Evolutionary conservation across 352 stramenopile species (phyloP).

Genomic region (Globisporangium splendens): DNA sequence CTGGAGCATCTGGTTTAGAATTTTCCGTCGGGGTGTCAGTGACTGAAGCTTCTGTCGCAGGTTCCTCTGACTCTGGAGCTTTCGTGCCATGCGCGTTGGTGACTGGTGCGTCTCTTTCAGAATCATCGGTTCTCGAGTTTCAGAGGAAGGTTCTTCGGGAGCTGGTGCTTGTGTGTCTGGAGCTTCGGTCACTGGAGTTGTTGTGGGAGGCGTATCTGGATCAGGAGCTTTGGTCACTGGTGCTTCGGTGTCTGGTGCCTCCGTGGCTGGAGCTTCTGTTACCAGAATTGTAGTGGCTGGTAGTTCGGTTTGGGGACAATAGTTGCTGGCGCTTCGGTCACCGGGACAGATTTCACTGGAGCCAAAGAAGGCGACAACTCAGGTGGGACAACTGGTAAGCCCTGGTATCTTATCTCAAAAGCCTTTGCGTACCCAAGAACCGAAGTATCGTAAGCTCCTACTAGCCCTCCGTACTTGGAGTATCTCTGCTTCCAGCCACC

Average conservation of each 20-base stretch:
- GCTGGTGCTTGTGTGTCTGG: not conserved
- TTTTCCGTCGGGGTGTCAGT: conserved; percentile 1
- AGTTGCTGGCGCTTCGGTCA: not conserved
- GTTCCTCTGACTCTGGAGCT: too few relatives aligned
- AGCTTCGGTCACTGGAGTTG: not conserved
- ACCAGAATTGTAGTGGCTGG: not conserved
- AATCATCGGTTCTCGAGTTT: not conserved
- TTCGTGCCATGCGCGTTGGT: not conserved
- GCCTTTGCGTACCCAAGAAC: conserved; percentile 25
- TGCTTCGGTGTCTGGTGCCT: not conserved
- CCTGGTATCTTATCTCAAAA: conserved; percentile 21
- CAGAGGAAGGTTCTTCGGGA: not conserved
- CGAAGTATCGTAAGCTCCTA: conserved; percentile 5
- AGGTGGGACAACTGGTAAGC: conserved; percentile 1
- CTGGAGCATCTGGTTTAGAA: not conserved
- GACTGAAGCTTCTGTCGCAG: not conserved
- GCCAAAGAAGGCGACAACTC: not conserved
- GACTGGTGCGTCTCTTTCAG: not conserved
- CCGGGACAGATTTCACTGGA: not conserved
- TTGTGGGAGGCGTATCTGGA: not conserved
- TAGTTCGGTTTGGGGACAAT: too few relatives aligned
- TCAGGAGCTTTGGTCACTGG: not conserved
- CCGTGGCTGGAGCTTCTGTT: not conserved
- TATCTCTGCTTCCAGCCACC: conserved; percentile 25
- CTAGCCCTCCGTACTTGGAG: conserved; percentile 12